Conservation (phyloP, 2,329 filamentous ascomycete genomes). For the Alternaria sp. region DNA sequence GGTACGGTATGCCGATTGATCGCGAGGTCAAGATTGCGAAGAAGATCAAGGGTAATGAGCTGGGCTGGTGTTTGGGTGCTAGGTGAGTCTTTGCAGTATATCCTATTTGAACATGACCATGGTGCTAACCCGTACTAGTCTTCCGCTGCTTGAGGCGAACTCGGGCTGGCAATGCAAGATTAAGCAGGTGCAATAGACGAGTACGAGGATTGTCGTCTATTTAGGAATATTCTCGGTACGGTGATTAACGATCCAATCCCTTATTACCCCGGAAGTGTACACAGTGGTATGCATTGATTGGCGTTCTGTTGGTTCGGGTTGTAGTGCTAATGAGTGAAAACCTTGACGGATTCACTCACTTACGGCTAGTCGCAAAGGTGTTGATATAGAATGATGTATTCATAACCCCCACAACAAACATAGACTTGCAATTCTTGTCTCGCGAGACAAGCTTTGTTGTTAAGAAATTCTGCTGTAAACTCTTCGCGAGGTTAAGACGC, state of each 20-base stretch:
- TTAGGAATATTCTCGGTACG: fast-evolving
- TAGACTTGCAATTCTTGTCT: no score
- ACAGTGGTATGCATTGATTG: background rate
- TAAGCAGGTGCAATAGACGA: conserved; percentile 65
- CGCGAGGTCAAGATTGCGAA: conserved; percentile 97
- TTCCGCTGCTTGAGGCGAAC: conserved; percentile 80
- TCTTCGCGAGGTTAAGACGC: no score
- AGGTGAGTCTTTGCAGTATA: conserved; percentile 63
- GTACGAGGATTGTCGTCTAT: background rate
- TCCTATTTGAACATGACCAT: no score
- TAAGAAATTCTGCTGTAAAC: no score
- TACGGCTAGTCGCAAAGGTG: background rate
- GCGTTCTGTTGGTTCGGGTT: background rate
- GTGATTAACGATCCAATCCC: no score
- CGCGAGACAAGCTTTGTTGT: no score
- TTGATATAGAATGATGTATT: background rate
- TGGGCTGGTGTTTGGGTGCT: conserved; percentile 97
- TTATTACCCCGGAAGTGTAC: background rate
- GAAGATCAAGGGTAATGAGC: conserved; percentile 96
- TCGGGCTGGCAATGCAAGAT: conserved; percentile 93
- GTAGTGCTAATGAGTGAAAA: background rate
- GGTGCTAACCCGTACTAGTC: conserved; percentile 58
- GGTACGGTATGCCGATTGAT: conserved; percentile 97
- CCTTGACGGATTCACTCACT: background rate
- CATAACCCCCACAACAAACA: background rate